A percentile compares a stretch with the other conserved stretches of the same genome.
phyloP scores from a whole-genome alignment of 106 monocot species.

The Acorus calamus region DNA sequence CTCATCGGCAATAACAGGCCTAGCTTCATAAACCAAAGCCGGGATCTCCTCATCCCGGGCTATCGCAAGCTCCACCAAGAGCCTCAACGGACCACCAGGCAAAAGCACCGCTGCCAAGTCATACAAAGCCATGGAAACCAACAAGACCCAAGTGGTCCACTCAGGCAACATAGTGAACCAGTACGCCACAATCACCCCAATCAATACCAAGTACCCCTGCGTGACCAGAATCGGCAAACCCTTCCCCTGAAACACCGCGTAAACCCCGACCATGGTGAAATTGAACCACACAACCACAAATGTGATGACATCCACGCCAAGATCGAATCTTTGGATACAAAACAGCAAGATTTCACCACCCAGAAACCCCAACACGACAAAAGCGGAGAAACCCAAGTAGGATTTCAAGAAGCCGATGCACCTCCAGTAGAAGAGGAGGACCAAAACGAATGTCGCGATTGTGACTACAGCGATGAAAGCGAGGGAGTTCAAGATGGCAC shows the following conservation, averaged over 20 bases:
- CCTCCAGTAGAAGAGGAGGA: slow-evolving; percentile 87
- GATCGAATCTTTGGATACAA: slow-evolving; percentile 26
- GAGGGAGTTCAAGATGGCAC: slow-evolving; percentile 47
- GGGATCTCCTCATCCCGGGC: slow-evolving; percentile 87
- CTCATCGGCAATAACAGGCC: slow-evolving; percentile 38
- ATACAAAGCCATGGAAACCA: slow-evolving; percentile 72
- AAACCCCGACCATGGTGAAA: slow-evolving; percentile 53
- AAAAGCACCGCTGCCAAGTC: slow-evolving; percentile 84
- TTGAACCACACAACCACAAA: slow-evolving; percentile 56
- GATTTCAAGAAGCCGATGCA: slow-evolving; percentile 50
- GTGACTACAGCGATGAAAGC: slow-evolving; percentile 45
- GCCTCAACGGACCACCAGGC: slow-evolving; percentile 71
- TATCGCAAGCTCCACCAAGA: slow-evolving; percentile 86
- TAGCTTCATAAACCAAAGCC: slow-evolving; percentile 83
- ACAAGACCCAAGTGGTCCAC: slow-evolving; percentile 90
- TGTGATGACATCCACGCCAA: slow-evolving; percentile 50
- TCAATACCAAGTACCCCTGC: slow-evolving; percentile 63
- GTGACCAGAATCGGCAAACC: slow-evolving; percentile 41
- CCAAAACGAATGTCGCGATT: slow-evolving; percentile 51
- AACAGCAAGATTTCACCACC: slow-evolving; percentile 55
- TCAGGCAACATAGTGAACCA: slow-evolving; percentile 88
- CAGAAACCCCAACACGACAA: slow-evolving; percentile 55
- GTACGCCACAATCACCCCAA: slow-evolving; percentile 79
- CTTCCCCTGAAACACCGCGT: slow-evolving; percentile 25
- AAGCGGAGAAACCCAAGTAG: slow-evolving; percentile 72